Evolutionary conservation across 2,329 filamentous ascomycete genomes (phyloP), one percentile per base, ranked within the genome.

Genomic region (Akanthomyces uredinophilus): DNA sequence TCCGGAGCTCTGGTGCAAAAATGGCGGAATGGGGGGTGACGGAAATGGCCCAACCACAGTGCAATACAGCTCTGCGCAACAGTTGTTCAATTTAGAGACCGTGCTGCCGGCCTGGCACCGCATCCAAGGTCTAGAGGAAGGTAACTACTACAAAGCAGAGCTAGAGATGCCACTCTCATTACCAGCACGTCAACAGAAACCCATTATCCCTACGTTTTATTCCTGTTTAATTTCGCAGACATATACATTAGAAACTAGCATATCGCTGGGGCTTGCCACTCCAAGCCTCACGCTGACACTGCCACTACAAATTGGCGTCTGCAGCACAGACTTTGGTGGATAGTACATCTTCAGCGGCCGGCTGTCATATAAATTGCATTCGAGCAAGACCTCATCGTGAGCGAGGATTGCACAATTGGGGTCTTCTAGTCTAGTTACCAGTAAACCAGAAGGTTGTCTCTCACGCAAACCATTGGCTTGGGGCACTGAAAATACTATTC

Each of bases 271-370:
- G 4, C n/a, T 11, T 11, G n/a, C 27, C 3, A 60, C 24, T 5
- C 18, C 47, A 4, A 13, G 37, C 5, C n/a, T 52, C 8, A 18
- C 57, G 29, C 47, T 60, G 5, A 44, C 24, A 13, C n/a, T 60
- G 13, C 57, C 57, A 43, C 49, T 53, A 14, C 57, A 60, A 32
- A 53, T 60, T 18, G 57, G 57, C 5, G 57, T 60, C 13, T 53
- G 49, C n/a, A 44, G 49, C 22, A 44, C 24, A 11, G 24, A 35
- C 18, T 59, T 59, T 52, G 43, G 32, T 20, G 22, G n/a, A 49
- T 41, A 46, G 43, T 18, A 8, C 11, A 35, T 5, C 7, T 8
- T 29, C 14, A 43, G 22, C 51, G 22, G 22, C 22, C 35, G 27
- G 27, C 10, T 35, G 7, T 5, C 8, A 35, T 11, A 35, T 35